phyloP scores from a whole-genome alignment of 2,329 filamentous ascomycete species.

The Xylariales sp. region DNA sequence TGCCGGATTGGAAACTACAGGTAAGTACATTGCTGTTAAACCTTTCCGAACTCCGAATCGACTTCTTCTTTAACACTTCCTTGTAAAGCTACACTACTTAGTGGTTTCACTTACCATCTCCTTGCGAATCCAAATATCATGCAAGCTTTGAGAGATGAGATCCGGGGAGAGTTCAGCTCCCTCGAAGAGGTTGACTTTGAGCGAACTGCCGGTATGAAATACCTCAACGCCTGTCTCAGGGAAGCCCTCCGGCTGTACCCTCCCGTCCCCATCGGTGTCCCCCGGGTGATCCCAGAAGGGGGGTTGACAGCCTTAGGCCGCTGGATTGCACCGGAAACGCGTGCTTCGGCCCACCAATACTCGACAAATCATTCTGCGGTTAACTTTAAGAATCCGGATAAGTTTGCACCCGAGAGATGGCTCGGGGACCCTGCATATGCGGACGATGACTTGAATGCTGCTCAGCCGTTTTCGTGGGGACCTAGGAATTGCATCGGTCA shows the following conservation, averaged over 20 bases:
- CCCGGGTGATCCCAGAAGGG: conserved; percentile 17
- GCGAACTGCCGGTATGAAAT: conserved; percentile 12
- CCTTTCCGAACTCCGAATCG: no score
- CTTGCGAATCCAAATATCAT: conserved; percentile 16
- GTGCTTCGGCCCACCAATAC: conserved; percentile 13
- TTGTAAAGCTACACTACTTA: conserved; percentile 29
- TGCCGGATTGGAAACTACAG: conserved; percentile 9
- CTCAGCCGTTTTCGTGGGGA: conserved; percentile 14
- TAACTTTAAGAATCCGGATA: conserved; percentile 11
- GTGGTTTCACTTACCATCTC: conserved; percentile 21
- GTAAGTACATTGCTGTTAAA: conserved; percentile 2
- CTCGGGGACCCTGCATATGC: conserved; percentile 10
- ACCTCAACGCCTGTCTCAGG: conserved; percentile 19
- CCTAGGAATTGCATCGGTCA: conserved; percentile 16
- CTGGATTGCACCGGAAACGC: conserved; percentile 14
- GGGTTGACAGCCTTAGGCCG: conserved; percentile 12
- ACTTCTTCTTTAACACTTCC: conserved; percentile 15
- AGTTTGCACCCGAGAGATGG: conserved; percentile 15
- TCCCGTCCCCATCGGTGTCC: conserved; percentile 14
- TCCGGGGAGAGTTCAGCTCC: conserved; percentile 17
- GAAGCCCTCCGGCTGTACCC: conserved; percentile 20
- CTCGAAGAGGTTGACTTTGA: conserved; percentile 22
- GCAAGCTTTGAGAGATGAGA: conserved; percentile 15
- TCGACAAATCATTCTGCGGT: conserved; percentile 11
- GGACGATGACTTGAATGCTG: conserved; percentile 9